Conservation (phyloP, 768 basidiomycete genomes). For the Kwoniella dejecticola region DNA sequence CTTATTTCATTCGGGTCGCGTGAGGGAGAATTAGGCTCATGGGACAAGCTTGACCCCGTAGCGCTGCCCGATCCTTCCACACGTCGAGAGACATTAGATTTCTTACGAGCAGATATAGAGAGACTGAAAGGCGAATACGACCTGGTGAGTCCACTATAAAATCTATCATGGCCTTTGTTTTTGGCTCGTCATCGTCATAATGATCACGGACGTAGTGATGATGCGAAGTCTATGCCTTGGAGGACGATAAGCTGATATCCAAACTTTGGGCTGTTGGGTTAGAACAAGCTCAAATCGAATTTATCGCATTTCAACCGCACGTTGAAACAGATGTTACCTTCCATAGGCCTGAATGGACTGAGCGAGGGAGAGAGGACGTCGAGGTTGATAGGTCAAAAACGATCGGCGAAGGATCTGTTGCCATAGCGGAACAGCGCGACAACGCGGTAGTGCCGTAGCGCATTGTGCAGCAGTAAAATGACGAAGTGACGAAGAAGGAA, state of each 20-base stretch:
- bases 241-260: no score
- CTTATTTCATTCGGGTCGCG: background rate
- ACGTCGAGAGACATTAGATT: slow-evolving; percentile 53
- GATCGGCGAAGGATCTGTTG: background rate
- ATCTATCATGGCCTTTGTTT: background rate
- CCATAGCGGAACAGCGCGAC: background rate
- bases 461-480: no score
- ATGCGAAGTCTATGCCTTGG: no score
- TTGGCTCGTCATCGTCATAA: background rate
- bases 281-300: slow-evolving; percentile 41
- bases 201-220: background rate
- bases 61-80: slow-evolving; percentile 49
- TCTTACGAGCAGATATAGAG: slow-evolving; percentile 49
- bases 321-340: slow-evolving; percentile 46
- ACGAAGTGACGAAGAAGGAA: no score
- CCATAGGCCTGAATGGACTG: slow-evolving; percentile 42
- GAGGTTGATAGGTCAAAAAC: slow-evolving; percentile 36
- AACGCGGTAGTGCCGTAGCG: no score
- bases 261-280: no score
- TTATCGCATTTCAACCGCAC: slow-evolving; percentile 47
- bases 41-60: slow-evolving; percentile 3
- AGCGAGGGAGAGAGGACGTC: slow-evolving; percentile 25
- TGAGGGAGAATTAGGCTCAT: background rate
- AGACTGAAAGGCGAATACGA: slow-evolving; percentile 39
- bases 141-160: slow-evolving; percentile 34